A percentile compares a stretch with the other conserved stretches of the same genome.
These are phyloP conservation scores for Malassezia arunalokei DNA, from an alignment of 1,284 basidiomycete genomes.

Conservation along the genomic window DNA sequence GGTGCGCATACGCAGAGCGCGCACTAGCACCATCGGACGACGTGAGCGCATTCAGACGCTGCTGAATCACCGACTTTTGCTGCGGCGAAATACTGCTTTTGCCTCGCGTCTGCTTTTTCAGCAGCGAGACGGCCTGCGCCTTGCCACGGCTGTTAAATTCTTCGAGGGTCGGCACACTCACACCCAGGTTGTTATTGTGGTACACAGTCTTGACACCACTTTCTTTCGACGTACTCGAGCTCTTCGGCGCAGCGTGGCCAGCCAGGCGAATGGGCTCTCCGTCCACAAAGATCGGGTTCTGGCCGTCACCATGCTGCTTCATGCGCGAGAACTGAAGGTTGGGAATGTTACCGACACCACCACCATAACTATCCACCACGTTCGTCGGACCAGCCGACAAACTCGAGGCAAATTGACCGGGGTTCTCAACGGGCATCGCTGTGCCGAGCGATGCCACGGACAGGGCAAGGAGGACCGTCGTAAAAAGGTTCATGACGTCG, in stretches of 20 bases:
- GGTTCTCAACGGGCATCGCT: not conserved
- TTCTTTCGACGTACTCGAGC: not conserved
- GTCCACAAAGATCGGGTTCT: not conserved
- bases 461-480: conserved; percentile 9
- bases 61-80: too few relatives aligned
- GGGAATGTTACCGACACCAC: not conserved
- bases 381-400: conserved; percentile 3
- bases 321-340: not conserved
- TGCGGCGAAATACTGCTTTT: not conserved
- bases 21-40: too few relatives aligned
- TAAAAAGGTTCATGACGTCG: conserved; percentile 12
- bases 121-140: not conserved
- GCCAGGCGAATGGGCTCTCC: not conserved
- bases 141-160: not conserved
- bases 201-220: not conserved
- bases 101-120: not conserved
- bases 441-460: conserved; percentile 1
- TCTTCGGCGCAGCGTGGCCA: not conserved
- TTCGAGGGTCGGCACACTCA: not conserved
- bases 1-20: too few relatives aligned
- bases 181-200: not conserved
- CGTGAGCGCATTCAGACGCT: too few relatives aligned
- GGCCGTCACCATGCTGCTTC: not conserved
- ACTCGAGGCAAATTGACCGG: not conserved
- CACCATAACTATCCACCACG: not conserved